Conservation (phyloP, 2,329 filamentous ascomycete genomes). For the Juglanconis juglandina region DNA sequence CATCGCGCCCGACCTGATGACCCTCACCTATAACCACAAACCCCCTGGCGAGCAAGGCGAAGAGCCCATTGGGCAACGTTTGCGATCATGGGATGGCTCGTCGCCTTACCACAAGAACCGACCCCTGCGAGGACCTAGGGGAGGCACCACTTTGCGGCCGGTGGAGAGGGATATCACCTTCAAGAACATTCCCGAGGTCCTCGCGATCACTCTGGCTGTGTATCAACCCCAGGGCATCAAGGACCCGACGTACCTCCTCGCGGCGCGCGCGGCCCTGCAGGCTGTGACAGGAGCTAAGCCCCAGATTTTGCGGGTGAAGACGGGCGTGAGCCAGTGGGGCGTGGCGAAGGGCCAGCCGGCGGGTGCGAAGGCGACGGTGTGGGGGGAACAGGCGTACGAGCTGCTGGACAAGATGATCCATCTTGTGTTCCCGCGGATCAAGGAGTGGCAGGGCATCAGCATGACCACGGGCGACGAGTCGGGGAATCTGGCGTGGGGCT, state of each 20-base stretch:
- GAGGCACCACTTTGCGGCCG: slow-evolving; percentile 67
- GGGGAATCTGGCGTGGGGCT: slow-evolving; percentile 82
- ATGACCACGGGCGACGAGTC: slow-evolving; percentile 74
- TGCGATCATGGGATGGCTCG: slow-evolving; percentile 83
- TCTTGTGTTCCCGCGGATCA: slow-evolving; percentile 88
- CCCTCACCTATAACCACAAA: slow-evolving; percentile 80
- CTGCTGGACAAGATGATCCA: slow-evolving; percentile 89
- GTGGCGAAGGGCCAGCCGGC: slow-evolving; percentile 68
- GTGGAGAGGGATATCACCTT: slow-evolving; percentile 74
- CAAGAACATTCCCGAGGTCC: slow-evolving; percentile 79
- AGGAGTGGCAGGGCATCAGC: slow-evolving; percentile 79
- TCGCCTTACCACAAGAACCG: slow-evolving; percentile 95
- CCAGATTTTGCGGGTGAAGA: slow-evolving; percentile 64
- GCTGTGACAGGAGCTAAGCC: slow-evolving; percentile 78
- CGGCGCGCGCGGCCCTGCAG: slow-evolving; percentile 80
- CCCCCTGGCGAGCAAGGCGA: slow-evolving; percentile 68
- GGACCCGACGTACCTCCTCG: slow-evolving; percentile 72
- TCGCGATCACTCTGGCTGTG: slow-evolving; percentile 75
- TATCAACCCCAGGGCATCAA: slow-evolving; percentile 67
- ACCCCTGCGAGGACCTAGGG: slow-evolving; percentile 78
- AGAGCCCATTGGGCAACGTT: slow-evolving; percentile 53
- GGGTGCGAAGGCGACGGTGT: slow-evolving; percentile 73
- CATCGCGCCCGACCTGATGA: slow-evolving; percentile 81
- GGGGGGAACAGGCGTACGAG: slow-evolving; percentile 78
- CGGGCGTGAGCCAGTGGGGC: slow-evolving; percentile 71